A percentile compares a stretch with the other conserved stretches of the same genome.
phyloP scores from a whole-genome alignment of 441 rosid species.

The Pelargonium myrrhifolium region DNA sequence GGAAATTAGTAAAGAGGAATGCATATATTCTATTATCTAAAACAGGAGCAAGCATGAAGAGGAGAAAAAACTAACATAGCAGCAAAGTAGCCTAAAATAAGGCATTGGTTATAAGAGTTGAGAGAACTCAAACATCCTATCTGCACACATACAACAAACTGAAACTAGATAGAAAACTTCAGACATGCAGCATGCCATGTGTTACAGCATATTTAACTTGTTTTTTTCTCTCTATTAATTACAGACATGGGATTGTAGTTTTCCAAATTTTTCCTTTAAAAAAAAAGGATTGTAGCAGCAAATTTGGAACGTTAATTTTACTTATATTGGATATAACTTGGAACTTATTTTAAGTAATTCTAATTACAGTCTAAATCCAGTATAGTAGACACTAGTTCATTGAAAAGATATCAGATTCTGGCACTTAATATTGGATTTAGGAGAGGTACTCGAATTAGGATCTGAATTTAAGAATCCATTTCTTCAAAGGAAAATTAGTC shows the following conservation, averaged over 20 bases:
- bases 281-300: too few species aligned
- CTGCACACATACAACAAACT: background rate
- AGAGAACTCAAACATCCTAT: background rate
- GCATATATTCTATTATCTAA: background rate
- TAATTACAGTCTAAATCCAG: background rate
- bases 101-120: background rate
- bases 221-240: background rate
- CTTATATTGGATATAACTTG: background rate
- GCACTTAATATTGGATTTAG: background rate
- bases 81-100: background rate
- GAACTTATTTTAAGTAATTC: background rate
- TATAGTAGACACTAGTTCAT: background rate
- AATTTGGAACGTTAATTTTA: background rate
- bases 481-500: too few species aligned
- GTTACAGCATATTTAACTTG: too few species aligned
- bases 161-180: background rate
- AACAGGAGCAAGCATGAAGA: background rate
- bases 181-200: background rate
- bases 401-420: background rate
- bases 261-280: too few species aligned
- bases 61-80: slow-evolving; percentile 6
- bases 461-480: too few species aligned
- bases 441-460: background rate
- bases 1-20: background rate
- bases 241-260: background rate